Conservation (phyloP, 495 filamentous ascomycete genomes). For the Letharia lupina region DNA sequence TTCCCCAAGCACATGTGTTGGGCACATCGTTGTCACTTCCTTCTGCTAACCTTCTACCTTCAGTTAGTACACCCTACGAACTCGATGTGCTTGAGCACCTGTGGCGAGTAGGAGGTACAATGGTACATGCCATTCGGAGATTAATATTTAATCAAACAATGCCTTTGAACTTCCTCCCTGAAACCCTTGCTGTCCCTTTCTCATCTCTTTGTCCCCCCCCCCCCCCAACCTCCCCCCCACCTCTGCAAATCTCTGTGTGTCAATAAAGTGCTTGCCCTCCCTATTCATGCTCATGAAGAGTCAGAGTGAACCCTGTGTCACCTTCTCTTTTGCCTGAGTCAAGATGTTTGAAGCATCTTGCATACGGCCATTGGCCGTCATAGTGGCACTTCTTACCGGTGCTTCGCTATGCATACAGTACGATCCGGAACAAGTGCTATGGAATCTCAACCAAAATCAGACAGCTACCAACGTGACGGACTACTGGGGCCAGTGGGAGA, state of each 20-base stretch:
- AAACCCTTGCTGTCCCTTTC: not conserved
- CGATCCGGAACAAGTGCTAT: conserved; percentile 29
- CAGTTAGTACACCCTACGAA: not conserved
- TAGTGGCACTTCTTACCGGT: not conserved
- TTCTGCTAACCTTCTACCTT: not conserved
- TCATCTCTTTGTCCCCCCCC: not conserved
- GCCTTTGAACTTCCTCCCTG: not conserved
- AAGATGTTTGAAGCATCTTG: conserved; percentile 2
- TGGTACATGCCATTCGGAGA: not conserved
- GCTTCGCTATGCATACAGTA: conserved; percentile 13
- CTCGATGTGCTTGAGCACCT: not conserved
- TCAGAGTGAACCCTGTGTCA: conserved; percentile 2
- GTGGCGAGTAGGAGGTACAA: not conserved
- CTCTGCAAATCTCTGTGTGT: not conserved
- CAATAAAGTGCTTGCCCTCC: not conserved
- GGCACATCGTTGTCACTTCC: not conserved
- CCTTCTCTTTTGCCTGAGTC: not conserved
- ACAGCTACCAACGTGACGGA: conserved; percentile 30
- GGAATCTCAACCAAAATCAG: conserved; percentile 36
- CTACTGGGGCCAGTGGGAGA: conserved; percentile 36
- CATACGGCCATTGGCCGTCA: not conserved
- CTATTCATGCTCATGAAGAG: not conserved
- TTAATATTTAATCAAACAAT: not conserved
- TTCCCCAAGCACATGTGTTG: conserved; percentile 1
- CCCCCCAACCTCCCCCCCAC: not conserved